phyloP scores from a whole-genome alignment of 2,329 filamentous ascomycete species.

The Aspergillus quadrilineatus region DNA sequence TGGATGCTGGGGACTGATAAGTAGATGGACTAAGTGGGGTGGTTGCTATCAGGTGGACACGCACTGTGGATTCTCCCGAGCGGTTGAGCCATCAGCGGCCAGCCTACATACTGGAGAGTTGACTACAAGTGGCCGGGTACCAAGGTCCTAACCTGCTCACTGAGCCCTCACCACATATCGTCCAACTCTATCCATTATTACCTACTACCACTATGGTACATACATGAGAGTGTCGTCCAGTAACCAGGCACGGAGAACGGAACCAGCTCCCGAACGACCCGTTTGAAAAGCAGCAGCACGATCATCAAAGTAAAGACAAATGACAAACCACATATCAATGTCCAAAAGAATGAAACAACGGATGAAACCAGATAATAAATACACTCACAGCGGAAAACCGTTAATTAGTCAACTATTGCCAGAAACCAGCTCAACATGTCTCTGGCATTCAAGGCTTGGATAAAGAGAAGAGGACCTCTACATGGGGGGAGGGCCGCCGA shows the following conservation, averaged over 20 bases:
- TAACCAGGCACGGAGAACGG: neutral
- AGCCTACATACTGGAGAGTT: no score
- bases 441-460: neutral
- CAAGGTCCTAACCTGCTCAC: neutral
- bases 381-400: constrained; percentile 9
- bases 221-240: constrained; percentile 7
- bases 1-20: constrained; percentile 20
- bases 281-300: constrained; percentile 8
- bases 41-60: constrained; percentile 19
- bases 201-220: constrained; percentile 16
- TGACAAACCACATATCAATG: constrained; percentile 16
- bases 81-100: neutral
- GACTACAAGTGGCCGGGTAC: neutral
- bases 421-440: neutral
- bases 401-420: constrained; percentile 1
- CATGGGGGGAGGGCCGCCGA: constrained; percentile 36
- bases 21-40: constrained; percentile 22
- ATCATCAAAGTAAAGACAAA: constrained; percentile 16
- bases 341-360: constrained; percentile 18
- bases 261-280: constrained; percentile 8
- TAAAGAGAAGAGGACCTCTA: constrained; percentile 24
- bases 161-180: neutral
- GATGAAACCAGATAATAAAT: constrained; percentile 16
- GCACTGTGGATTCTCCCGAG: constrained; percentile 2
- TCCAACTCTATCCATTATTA: constrained; percentile 15